Conservation (phyloP, 2,329 filamentous ascomycete genomes). For the Didymella exigua region DNA sequence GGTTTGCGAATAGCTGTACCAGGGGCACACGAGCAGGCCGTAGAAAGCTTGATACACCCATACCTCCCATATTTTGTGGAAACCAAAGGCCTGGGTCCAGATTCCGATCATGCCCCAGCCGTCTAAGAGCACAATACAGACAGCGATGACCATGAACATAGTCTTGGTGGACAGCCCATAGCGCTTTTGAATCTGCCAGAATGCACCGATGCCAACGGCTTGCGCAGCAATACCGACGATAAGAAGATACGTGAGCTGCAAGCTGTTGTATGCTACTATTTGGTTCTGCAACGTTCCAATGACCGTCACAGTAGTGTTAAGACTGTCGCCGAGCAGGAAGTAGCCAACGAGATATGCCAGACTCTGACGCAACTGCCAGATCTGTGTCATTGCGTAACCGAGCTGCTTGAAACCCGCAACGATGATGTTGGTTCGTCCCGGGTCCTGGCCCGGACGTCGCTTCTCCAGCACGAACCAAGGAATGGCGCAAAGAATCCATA, state of each 20-base stretch:
- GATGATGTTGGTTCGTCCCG: slow-evolving; percentile 58
- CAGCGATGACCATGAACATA: slow-evolving; percentile 70
- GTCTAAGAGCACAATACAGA: slow-evolving; percentile 66
- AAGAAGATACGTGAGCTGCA: slow-evolving; percentile 69
- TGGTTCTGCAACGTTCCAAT: slow-evolving; percentile 69
- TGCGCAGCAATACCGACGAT: slow-evolving; percentile 70
- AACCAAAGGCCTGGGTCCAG: slow-evolving; percentile 60
- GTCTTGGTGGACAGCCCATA: slow-evolving; percentile 66
- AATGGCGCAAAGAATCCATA: slow-evolving; percentile 67
- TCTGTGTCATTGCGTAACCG: slow-evolving; percentile 61
- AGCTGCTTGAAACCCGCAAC: slow-evolving; percentile 65
- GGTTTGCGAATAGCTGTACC: slow-evolving; percentile 73
- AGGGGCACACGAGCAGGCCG: slow-evolving; percentile 70
- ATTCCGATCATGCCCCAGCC: slow-evolving; percentile 66
- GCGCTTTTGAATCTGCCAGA: slow-evolving; percentile 67
- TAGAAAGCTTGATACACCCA: slow-evolving; percentile 62
- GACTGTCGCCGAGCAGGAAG: slow-evolving; percentile 71
- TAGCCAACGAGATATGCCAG: slow-evolving; percentile 67
- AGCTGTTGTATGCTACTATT: slow-evolving; percentile 68
- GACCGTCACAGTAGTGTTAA: slow-evolving; percentile 73
- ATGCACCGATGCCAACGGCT: slow-evolving; percentile 65
- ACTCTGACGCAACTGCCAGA: slow-evolving; percentile 69
- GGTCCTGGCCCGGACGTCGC: slow-evolving; percentile 63
- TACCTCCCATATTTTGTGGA: slow-evolving; percentile 61
- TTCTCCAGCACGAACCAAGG: slow-evolving; percentile 73